A percentile compares a stretch with the other conserved stretches of the same genome.
These are phyloP conservation scores for Leishmania lainsoni DNA, from an alignment of 208 protist species.

Conservation along the genomic window DNA sequence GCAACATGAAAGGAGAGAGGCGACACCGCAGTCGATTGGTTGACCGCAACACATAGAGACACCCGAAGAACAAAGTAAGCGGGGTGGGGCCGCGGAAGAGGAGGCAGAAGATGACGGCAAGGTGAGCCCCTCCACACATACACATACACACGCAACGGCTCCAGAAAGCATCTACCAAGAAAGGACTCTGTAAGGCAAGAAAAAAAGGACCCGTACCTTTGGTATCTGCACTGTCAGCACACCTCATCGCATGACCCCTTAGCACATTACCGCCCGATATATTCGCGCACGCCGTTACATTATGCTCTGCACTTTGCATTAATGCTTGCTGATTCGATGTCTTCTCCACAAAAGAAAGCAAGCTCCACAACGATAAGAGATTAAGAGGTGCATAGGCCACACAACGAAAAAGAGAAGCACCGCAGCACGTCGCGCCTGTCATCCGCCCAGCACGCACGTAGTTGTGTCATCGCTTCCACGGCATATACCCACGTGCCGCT, in stretches of 20 bases:
- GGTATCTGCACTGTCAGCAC: too few relatives aligned
- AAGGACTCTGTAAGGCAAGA: background rate
- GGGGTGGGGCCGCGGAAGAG: too few relatives aligned
- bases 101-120: background rate
- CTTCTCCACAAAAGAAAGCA: background rate
- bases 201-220: too few relatives aligned
- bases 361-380: background rate
- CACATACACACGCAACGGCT: background rate
- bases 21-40: background rate
- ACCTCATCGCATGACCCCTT: too few relatives aligned
- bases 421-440: background rate
- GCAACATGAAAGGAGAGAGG: background rate
- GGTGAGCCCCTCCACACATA: background rate
- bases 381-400: background rate
- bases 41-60: background rate
- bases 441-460: background rate
- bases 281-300: too few relatives aligned
- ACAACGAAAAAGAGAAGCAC: background rate
- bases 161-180: background rate
- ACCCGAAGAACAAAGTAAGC: background rate
- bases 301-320: background rate
- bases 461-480: background rate
- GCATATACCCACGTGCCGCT: background rate
- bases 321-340: background rate
- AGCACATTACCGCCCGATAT: too few relatives aligned